Base-by-base conservation (phyloP, 2,329 filamentous ascomycete species). In the Saccharata proteae region DNA sequence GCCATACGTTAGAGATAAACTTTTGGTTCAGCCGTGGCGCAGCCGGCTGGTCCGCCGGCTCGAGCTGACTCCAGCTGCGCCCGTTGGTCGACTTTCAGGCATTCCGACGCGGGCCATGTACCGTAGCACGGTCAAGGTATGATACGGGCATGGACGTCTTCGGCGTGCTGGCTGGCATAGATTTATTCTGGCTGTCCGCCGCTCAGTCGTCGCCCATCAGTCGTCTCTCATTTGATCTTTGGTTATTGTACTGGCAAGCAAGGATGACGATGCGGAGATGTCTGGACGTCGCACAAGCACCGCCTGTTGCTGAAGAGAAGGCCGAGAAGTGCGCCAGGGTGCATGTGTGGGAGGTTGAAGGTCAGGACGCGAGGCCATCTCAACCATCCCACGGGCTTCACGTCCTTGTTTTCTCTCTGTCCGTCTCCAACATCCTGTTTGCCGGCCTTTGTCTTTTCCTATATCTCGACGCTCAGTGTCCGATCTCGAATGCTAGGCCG, bases 331-430 rank as follows among this genome's bases (percentile, higher is more conserved):
- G 20, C 7, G 29, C 29, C 22, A 16, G 6, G 11, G 17, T 20
- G 13, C n/a, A 30, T 20, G 11, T 21, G 21, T 32, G 23, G 24
- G 24, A 32, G 24, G 23, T 18, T 6, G 30, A 26, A 5, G 25
- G 12, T 17, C 15, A 35, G 16, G 26, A 26, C 18, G 23, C 24
- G 5, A 5, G 14, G 23, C 33, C 33, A 6, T 16, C 27, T 3
- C 28, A 22, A 12, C 23, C 33, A 14, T 11, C 28, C 3, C 33
- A 31, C 9, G 30, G 28, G 6, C 31, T 35, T 16, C 27, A 35
- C 16, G 33, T 35, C 18, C 33, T 35, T 16, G 27, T 35, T 14
- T 35, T 35, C 12, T 27, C 33, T n/a, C 22, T 35, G 16, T 31
- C 26, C 28, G 26, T 24, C 28, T 35, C 33, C 14, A 35, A 35